These are phyloP conservation scores for Penicillium glabrum DNA, from an alignment of 2,329 filamentous ascomycete genomes.

Conservation along the genomic window DNA sequence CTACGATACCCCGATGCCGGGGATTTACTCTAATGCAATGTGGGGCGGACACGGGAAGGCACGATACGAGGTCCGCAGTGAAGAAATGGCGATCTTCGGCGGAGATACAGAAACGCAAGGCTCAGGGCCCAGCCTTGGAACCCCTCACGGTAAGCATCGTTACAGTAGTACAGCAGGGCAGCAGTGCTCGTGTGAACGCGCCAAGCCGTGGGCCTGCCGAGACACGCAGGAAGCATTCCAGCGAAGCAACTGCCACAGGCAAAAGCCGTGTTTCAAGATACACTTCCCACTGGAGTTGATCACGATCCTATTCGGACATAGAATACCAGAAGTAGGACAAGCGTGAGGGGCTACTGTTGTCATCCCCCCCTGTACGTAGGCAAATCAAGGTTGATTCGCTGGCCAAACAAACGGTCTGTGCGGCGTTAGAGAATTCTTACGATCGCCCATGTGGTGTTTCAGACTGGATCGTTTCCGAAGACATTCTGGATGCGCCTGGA, in stretches of 20 bases:
- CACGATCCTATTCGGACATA: slow-evolving; percentile 8
- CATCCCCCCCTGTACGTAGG: neutral
- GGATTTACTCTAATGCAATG: slow-evolving; percentile 31
- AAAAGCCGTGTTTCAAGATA: slow-evolving; percentile 6
- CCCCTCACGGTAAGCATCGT: neutral
- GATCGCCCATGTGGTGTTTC: slow-evolving; percentile 20
- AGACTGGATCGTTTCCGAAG: slow-evolving; percentile 2
- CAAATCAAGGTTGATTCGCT: neutral
- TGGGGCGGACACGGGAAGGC: neutral
- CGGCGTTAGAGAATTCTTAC: slow-evolving; percentile 1
- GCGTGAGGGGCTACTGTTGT: slow-evolving; percentile 4
- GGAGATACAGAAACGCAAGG: neutral
- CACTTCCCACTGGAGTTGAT: slow-evolving; percentile 8
- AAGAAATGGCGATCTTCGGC: neutral
- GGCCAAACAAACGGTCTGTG: slow-evolving; percentile 3
- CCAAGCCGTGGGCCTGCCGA: slow-evolving; percentile 4
- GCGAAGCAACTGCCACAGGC: neutral
- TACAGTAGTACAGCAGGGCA: neutral
- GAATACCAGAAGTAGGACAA: slow-evolving; percentile 14
- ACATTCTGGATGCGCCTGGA: slow-evolving; percentile 11
- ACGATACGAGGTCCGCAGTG: neutral
- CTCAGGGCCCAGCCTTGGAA: neutral
- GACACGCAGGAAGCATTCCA: slow-evolving; percentile 5
- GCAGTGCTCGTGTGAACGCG: neutral
- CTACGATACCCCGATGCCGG: slow-evolving; percentile 75